A percentile compares a stretch with the other conserved stretches of the same genome.
Evolutionary conservation across 2,329 filamentous ascomycete species (phyloP).

Genomic region (Talaromyces verruculosus): DNA sequence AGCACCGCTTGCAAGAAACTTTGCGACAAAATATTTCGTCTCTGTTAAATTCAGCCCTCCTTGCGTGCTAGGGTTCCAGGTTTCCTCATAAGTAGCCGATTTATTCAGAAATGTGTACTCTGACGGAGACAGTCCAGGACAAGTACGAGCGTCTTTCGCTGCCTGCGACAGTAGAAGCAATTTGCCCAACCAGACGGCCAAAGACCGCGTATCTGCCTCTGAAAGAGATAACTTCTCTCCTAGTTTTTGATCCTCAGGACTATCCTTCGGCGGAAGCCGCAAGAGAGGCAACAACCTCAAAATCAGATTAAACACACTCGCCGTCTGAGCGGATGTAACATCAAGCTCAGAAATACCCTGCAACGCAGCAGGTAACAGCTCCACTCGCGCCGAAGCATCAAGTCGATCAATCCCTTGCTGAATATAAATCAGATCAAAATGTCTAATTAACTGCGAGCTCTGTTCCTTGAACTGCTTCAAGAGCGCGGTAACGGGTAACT

Average conservation of each 20-base stretch:
- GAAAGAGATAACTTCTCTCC: conserved; percentile 66
- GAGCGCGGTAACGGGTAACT: conserved; percentile 79
- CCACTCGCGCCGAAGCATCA: conserved; percentile 62
- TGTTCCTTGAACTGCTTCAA: conserved; percentile 86
- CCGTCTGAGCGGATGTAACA: conserved; percentile 55
- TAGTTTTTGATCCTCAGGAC: conserved; percentile 71
- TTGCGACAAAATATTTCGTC: conserved; percentile 67
- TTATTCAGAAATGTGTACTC: conserved; percentile 71
- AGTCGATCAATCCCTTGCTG: conserved; percentile 74
- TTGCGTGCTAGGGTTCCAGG: conserved; percentile 62
- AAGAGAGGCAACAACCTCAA: conserved; percentile 70
- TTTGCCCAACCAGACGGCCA: conserved; percentile 74
- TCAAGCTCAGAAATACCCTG: conserved; percentile 63
- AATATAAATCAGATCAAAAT: conserved; percentile 86
- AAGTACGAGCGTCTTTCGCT: conserved; percentile 42
- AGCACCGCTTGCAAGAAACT: conserved; percentile 77
- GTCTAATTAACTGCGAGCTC: conserved; percentile 71
- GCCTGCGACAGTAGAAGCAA: conserved; percentile 68
- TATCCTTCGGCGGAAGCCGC: conserved; percentile 70
- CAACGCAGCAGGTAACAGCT: conserved; percentile 69
- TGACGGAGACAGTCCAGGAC: conserved; percentile 62
- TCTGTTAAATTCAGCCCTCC: conserved; percentile 67
- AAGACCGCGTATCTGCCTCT: conserved; percentile 69
- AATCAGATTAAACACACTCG: conserved; percentile 78
- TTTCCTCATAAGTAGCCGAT: conserved; percentile 47